Evolutionary conservation across 805 yeast species (phyloP).

Genomic region (Candida ortonii): DNA sequence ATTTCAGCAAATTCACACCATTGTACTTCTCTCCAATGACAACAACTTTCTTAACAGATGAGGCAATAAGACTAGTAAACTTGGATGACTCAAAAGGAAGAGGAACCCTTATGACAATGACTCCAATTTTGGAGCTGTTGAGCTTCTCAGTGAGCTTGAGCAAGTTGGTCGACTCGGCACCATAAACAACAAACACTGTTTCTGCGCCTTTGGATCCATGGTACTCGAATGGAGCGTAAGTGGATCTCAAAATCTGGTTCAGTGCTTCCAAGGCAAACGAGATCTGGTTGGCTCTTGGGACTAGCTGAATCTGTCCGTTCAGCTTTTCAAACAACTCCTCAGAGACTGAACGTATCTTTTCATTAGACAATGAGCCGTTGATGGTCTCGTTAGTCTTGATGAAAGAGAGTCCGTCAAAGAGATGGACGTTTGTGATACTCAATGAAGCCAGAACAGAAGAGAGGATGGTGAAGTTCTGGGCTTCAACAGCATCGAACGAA

Average conservation of each 20-base stretch:
- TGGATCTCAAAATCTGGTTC: constrained; percentile 53
- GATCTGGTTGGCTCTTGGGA: constrained; percentile 35
- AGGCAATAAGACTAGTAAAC: constrained; percentile 60
- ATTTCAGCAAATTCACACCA: constrained; percentile 46
- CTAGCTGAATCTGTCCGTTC: constrained; percentile 22
- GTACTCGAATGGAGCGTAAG: constrained; percentile 65
- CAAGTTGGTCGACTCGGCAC: constrained; percentile 64
- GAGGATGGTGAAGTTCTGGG: constrained; percentile 64
- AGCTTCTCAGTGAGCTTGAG: constrained; percentile 39
- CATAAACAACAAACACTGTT: constrained; percentile 79
- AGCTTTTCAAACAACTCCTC: constrained; percentile 35
- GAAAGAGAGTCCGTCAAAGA: constrained; percentile 78
- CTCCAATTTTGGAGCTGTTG: constrained; percentile 48
- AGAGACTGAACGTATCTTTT: constrained; percentile 39
- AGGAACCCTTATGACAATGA: constrained; percentile 71
- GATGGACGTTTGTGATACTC: constrained; percentile 59
- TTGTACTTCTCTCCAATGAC: constrained; percentile 58
- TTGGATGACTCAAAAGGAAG: constrained; percentile 69
- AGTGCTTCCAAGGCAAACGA: constrained; percentile 46
- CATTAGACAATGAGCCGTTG: constrained; percentile 42
- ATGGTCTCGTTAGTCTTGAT: constrained; percentile 49
- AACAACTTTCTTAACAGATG: constrained; percentile 54
- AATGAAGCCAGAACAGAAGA: constrained; percentile 65
- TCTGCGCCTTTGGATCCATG: constrained; percentile 60
- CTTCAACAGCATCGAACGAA: constrained; percentile 60